Evolutionary conservation across 306 rosid species (phyloP).

Genomic region (Prunus mira): DNA sequence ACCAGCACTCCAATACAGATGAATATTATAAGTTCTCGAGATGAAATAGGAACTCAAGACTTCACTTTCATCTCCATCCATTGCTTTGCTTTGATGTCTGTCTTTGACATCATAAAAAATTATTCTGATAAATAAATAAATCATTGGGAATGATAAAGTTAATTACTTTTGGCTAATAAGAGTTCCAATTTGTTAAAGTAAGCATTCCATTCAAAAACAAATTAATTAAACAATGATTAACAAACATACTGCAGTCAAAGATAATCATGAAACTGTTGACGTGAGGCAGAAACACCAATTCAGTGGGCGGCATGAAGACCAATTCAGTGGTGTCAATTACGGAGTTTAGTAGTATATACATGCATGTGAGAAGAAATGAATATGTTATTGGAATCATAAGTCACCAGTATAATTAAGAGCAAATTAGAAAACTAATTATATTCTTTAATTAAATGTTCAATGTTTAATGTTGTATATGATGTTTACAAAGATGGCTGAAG

Average conservation of each 20-base stretch:
- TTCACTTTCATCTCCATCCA: slow-evolving; percentile 17
- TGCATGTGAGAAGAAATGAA: background rate
- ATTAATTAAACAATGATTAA: background rate
- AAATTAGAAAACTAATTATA: background rate
- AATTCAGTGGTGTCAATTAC: slow-evolving; percentile 7
- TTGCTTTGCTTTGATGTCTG: background rate
- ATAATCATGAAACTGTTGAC: background rate
- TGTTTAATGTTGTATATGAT: background rate
- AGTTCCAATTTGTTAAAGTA: background rate
- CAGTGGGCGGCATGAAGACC: background rate
- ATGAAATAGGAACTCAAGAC: slow-evolving; percentile 7
- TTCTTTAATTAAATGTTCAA: background rate
- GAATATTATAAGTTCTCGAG: background rate
- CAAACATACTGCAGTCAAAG: background rate
- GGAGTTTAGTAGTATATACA: background rate
- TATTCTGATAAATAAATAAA: background rate
- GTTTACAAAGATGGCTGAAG: too few species aligned
- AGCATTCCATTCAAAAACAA: background rate
- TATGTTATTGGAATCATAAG: background rate
- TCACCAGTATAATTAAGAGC: background rate
- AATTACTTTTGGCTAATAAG: slow-evolving; percentile 9
- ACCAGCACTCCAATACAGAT: background rate
- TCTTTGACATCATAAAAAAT: slow-evolving; percentile 1
- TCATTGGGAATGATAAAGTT: background rate
- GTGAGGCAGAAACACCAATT: background rate